Evolutionary conservation across 768 basidiomycete species (phyloP), one percentile per base, ranked within the genome.

Genomic region (Hygrocybe coccinea): DNA sequence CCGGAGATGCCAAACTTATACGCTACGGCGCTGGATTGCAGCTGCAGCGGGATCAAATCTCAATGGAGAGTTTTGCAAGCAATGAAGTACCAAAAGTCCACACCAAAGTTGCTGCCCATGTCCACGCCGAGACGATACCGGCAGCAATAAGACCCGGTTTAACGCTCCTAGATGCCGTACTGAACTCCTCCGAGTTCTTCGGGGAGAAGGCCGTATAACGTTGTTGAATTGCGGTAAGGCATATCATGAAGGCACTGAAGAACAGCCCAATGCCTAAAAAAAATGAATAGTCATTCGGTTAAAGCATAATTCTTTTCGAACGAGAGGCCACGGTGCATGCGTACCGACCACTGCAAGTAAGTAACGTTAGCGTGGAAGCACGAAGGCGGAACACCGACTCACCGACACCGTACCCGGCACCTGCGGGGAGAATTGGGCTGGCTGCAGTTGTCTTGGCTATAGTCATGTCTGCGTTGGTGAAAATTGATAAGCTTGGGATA

Each of bases 41-140:
- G 74, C 82, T 70, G 55, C 4, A 46, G 45, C 33, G 39, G 11
- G 39, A 35, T 52, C 11, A 33, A 35, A 35, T n/a, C n/a, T 43
- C 43, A 44, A 52, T 29, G 22, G 46, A 56, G 37, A 22, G 17
- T 41, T 2, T 5, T 17, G 12, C 29, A 21, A 37, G 21, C 9
- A n/a, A 35, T 24, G 36, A 34, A 29, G 54, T 74, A 56, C 55
- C 9, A 44, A 7, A 19, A 9, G 7, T 9, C 8, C 43, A 8
- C 21, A 85, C 86, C 56, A 89, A 69, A 0, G 87, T 90, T 17
- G 87, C 89, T 2, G 87, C 87, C 76, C 86, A 89, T n/a, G 91
- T 93, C 91, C 92, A 95, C 0, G 93, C 91, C 17, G 85, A 87
- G 19, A 95, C 92, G 56, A 97, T 95, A 1, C 94, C 94, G 25